phyloP scores from a whole-genome alignment of 2,329 filamentous ascomycete genomes.

The Elsinoe necatrix region DNA sequence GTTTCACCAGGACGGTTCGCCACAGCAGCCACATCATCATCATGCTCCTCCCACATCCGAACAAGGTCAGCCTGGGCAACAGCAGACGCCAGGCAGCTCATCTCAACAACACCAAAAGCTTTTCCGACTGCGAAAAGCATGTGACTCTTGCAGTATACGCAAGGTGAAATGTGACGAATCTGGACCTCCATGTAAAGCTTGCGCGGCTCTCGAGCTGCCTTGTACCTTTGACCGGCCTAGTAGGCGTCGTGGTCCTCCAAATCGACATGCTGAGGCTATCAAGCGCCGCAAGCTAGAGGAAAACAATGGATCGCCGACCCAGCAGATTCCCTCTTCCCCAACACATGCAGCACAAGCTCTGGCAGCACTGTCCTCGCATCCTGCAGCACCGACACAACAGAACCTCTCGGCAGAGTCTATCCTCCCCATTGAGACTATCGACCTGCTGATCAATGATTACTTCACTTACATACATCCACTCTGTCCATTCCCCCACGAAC shows the following conservation, averaged over 20 bases:
- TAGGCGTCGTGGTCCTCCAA: slow-evolving; percentile 56
- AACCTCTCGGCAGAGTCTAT: slow-evolving; percentile 57
- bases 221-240: slow-evolving; percentile 59
- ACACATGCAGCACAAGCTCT: slow-evolving; percentile 47
- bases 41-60: slow-evolving; percentile 5
- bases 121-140: slow-evolving; percentile 34
- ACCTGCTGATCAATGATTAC: slow-evolving; percentile 68
- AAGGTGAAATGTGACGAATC: slow-evolving; percentile 52
- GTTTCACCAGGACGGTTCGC: not conserved
- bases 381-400: slow-evolving; percentile 28
- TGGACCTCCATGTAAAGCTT: slow-evolving; percentile 58
- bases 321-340: slow-evolving; percentile 41
- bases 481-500: slow-evolving; percentile 69
- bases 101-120: slow-evolving; percentile 23
- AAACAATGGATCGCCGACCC: slow-evolving; percentile 33
- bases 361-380: slow-evolving; percentile 40
- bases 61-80: slow-evolving; percentile 20
- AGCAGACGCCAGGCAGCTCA: slow-evolving; percentile 18
- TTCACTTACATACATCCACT: slow-evolving; percentile 75
- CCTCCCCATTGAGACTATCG: slow-evolving; percentile 58
- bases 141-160: slow-evolving; percentile 33
- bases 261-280: slow-evolving; percentile 57
- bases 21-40: slow-evolving; percentile 9
- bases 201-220: slow-evolving; percentile 55
- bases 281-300: slow-evolving; percentile 51